Base-by-base conservation (phyloP, 2,329 filamentous ascomycete species). In the Ceratocystis destructans region DNA sequence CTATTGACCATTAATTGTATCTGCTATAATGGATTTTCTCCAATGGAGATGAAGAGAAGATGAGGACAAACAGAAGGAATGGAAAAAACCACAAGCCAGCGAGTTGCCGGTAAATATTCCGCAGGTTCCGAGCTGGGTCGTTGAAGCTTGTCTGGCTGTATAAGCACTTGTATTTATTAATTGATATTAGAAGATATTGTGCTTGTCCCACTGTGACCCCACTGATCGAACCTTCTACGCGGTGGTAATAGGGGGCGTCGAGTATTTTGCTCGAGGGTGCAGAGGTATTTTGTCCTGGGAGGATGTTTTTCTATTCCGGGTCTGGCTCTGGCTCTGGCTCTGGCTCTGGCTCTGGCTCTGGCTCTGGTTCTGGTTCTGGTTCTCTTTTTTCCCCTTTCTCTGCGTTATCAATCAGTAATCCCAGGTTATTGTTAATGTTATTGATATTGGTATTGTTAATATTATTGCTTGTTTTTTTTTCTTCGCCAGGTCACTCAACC, bases 51-150 rank as follows among this genome's bases (percentile, higher is more conserved):
- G 48, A 28, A 3, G 48, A 28, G 48, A 15, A 15, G 8, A n/a
- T 7, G 46, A 48, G 5, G 17, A 48, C 4, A 50, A 53, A 28
- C 28, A 53, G 48, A 53, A 37, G 37, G 12, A 15, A 12, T 41
- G 3, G 12, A 41, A 41, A 41, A 41, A 12, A 12, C 10, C 37
- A 41, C 10, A 41, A 41, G 10, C 12, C 31, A 17, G 55, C 25
- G 55, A 59, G 55, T 59, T 25, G 28, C 55, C 55, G 55, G 55
- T n/a, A 17, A 59, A 31, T 22, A 59, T 59, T 59, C 55, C 55
- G 55, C 55, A 17, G 31, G 22, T 37, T 37, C 55, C 55, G 55
- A 59, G 55, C n/a, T n/a, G 55, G 31, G 55, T 28, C 28, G 7
- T 15, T 17, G 37, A 20, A 59, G 55, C 33, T 37, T 59, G 55